Conservation (phyloP, 192 early-diverging fungal species). For the Entophlyctis luteolus region DNA sequence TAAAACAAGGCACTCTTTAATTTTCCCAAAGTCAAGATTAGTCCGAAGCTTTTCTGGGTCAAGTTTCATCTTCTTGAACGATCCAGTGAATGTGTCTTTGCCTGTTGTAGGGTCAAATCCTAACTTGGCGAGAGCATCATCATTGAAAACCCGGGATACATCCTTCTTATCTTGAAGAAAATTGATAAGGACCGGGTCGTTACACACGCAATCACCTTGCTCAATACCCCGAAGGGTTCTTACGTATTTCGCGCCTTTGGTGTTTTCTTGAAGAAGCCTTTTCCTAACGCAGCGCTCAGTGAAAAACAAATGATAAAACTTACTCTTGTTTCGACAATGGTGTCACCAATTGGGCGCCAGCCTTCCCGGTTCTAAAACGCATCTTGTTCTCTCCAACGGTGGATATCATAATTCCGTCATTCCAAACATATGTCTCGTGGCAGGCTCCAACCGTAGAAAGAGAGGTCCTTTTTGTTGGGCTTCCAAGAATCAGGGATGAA, state of each 20-base stretch:
- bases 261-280: background rate
- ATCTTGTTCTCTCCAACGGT: background rate
- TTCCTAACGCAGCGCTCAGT: no score
- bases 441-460: background rate
- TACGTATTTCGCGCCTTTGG: constrained; percentile 9
- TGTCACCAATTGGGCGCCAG: background rate
- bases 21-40: background rate
- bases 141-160: constrained; percentile 2
- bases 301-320: background rate
- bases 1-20: background rate
- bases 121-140: constrained; percentile 3
- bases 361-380: background rate
- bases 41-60: background rate
- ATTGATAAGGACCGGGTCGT: no score
- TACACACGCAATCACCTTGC: no score
- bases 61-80: background rate
- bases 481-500: background rate
- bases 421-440: background rate
- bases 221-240: background rate
- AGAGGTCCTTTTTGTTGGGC: constrained; percentile 5
- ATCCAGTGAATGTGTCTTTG: constrained; percentile 1
- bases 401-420: background rate
- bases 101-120: constrained; percentile 19
- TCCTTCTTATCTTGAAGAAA: background rate
- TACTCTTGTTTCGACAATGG: constrained; percentile 5